phyloP scores from a whole-genome alignment of 2,329 filamentous ascomycete species.

The Alternaria postmessia region DNA sequence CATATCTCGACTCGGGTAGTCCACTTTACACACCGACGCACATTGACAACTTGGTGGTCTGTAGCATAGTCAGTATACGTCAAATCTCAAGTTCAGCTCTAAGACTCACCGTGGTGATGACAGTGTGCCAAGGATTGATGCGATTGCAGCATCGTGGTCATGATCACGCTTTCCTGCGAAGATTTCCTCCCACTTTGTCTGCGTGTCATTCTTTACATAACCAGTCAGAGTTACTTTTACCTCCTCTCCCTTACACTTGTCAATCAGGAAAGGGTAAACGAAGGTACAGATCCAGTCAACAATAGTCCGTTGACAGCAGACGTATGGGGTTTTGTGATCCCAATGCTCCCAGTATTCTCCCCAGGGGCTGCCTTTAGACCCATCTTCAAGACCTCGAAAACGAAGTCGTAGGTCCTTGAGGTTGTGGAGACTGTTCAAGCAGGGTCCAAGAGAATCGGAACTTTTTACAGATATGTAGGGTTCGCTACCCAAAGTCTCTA shows the following conservation, averaged over 20 bases:
- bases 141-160: background rate
- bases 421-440: background rate
- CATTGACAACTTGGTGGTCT: too few relatives aligned
- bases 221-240: background rate
- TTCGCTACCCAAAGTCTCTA: background rate
- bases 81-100: too few relatives aligned
- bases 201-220: background rate
- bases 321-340: too few relatives aligned
- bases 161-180: background rate
- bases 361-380: background rate
- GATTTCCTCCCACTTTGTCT: background rate
- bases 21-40: too few relatives aligned
- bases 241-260: background rate
- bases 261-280: background rate
- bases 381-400: background rate
- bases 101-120: too few relatives aligned
- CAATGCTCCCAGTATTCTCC: too few relatives aligned
- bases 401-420: background rate
- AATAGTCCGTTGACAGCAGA: background rate
- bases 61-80: too few relatives aligned
- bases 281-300: slow-evolving; percentile 1
- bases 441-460: background rate
- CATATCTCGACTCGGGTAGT: too few relatives aligned
- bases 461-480: background rate
- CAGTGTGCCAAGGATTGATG: background rate